A percentile compares a stretch with the other conserved stretches of the same genome.
These are phyloP conservation scores for Penicillium pulvis DNA, from an alignment of 495 filamentous ascomycete species.

Conservation along the genomic window DNA sequence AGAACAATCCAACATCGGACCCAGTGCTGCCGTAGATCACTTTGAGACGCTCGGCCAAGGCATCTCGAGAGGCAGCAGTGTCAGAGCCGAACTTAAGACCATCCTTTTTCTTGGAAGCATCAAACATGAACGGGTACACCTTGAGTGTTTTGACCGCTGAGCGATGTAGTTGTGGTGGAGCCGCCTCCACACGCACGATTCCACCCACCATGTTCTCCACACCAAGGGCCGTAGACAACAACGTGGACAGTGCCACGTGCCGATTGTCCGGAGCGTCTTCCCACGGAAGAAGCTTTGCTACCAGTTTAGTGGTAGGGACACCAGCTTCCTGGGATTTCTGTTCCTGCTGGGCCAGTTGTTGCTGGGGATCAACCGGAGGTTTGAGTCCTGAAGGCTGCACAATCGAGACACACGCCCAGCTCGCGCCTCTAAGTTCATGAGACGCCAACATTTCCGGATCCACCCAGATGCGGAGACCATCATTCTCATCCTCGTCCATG, in stretches of 20 bases:
- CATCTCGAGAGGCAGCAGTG: constrained; percentile 72
- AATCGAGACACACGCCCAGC: constrained; percentile 73
- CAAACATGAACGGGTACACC: constrained; percentile 72
- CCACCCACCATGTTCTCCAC: constrained; percentile 79
- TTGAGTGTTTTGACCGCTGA: constrained; percentile 61
- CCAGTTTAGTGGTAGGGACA: constrained; percentile 65
- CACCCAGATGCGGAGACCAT: constrained; percentile 80
- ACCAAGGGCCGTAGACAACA: constrained; percentile 71
- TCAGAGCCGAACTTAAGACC: constrained; percentile 89
- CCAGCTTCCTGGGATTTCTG: constrained; percentile 56
- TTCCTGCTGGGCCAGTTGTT: constrained; percentile 64
- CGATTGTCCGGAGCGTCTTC: constrained; percentile 80
- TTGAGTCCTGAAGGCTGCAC: constrained; percentile 80
- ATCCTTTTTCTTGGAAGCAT: constrained; percentile 52
- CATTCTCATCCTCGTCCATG: constrained; percentile 46
- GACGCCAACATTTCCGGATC: constrained; percentile 71
- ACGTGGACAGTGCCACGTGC: constrained; percentile 74
- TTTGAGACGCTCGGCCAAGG: constrained; percentile 57
- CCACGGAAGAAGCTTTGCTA: constrained; percentile 78
- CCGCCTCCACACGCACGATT: constrained; percentile 79
- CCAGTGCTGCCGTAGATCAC: constrained; percentile 46
- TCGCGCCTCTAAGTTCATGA: constrained; percentile 69
- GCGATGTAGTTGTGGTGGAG: constrained; percentile 59
- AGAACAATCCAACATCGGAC: constrained; percentile 59
- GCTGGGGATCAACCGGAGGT: constrained; percentile 71